phyloP scores from a whole-genome alignment of 2,329 filamentous ascomycete species.

The Aspergillus niger region DNA sequence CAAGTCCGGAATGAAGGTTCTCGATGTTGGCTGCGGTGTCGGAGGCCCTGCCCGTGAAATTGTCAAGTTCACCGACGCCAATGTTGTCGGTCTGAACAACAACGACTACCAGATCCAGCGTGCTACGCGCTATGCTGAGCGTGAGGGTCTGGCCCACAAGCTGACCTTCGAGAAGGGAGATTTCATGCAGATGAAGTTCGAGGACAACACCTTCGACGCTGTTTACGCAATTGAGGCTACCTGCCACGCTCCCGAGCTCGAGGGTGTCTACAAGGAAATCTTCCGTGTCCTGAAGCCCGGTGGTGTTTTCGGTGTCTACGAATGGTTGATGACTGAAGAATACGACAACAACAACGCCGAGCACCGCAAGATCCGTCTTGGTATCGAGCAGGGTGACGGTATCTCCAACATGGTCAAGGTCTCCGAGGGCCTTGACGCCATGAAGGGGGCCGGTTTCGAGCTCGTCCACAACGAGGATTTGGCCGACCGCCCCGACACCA shows the following conservation, averaged over 20 bases:
- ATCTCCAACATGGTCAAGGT: constrained; percentile 97
- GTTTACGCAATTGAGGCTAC: constrained; percentile 98
- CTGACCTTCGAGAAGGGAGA: constrained; percentile 89
- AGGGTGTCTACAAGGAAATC: constrained; percentile 92
- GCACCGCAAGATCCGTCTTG: constrained; percentile 87
- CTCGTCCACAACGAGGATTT: constrained; percentile 84
- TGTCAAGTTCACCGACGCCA: constrained; percentile 87
- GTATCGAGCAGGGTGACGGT: constrained; percentile 92
- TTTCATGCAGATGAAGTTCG: constrained; percentile 99
- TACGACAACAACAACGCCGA: constrained; percentile 87
- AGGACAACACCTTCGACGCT: constrained; percentile 87
- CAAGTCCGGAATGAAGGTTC: constrained; percentile 80
- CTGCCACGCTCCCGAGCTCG: constrained; percentile 85
- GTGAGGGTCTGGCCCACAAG: constrained; percentile 78
- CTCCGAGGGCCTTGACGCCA: constrained; percentile 76
- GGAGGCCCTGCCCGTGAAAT: constrained; percentile 95
- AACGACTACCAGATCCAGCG: constrained; percentile 99
- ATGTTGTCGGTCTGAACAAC: constrained; percentile 94
- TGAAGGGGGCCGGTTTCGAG: constrained; percentile 85
- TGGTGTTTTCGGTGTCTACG: constrained; percentile 93
- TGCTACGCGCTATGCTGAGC: constrained; percentile 79
- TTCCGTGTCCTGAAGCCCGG: constrained; percentile 94
- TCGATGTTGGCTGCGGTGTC: constrained; percentile 96
- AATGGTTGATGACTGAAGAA: constrained; percentile 97
- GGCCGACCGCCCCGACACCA: constrained; percentile 70